Conservation (phyloP, 768 basidiomycete genomes). For the Strobilomyces echinocephalus region DNA sequence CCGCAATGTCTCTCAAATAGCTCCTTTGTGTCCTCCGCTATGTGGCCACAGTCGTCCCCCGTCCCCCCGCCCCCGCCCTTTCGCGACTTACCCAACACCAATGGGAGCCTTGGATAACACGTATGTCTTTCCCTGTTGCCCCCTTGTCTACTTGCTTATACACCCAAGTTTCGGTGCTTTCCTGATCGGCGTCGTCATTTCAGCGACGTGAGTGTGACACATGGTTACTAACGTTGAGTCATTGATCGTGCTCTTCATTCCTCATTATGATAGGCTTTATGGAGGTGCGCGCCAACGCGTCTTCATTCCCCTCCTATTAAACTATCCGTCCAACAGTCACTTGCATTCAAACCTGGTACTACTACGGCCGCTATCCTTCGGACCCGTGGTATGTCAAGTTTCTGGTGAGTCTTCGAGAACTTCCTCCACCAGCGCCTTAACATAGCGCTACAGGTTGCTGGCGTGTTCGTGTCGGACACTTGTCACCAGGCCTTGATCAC, state of each 20-base stretch:
- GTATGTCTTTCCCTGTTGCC: constrained; percentile 22
- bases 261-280: constrained; percentile 37
- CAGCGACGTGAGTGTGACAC: constrained; percentile 41
- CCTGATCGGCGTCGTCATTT: constrained; percentile 50
- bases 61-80: not conserved
- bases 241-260: not conserved
- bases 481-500: constrained; percentile 55
- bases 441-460: constrained; percentile 38
- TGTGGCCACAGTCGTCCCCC: not conserved
- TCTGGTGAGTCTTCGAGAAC: constrained; percentile 34
- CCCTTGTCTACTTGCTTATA: not conserved
- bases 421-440: not conserved
- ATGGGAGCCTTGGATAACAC: constrained; percentile 35
- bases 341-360: constrained; percentile 54
- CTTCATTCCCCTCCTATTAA: constrained; percentile 9
- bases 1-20: constrained; percentile 15
- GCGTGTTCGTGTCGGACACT: constrained; percentile 50
- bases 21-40: not conserved
- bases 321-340: constrained; percentile 38
- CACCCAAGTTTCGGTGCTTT: constrained; percentile 47
- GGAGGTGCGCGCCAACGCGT: constrained; percentile 37
- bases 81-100: not conserved
- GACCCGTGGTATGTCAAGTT: constrained; percentile 49
- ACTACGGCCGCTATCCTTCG: constrained; percentile 44
- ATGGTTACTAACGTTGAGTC: constrained; percentile 4